Evolutionary conservation across 192 early-diverging fungal species (phyloP), one percentile per base, ranked within the genome.

Genomic region (Mortierella antarctica): DNA sequence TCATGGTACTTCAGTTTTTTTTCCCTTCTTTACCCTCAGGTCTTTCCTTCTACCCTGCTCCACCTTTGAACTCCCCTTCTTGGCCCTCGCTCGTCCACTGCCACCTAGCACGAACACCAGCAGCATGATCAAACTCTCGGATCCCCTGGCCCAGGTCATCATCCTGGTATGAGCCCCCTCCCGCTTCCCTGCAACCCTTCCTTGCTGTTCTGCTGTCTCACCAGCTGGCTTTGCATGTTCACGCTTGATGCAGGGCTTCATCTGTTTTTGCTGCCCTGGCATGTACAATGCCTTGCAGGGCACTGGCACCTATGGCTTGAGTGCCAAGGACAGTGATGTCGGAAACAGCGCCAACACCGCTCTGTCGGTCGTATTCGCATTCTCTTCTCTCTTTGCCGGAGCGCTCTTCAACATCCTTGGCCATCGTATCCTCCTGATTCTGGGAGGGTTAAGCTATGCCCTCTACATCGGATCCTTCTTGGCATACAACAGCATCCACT

Each of bases 201-300:
- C n/a, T 9, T 60, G 12, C 20, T 46, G 13, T 40, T 44, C 45
- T 62, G 7, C 18, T 18, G 17, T 40, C 0, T 54, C 9, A 39
- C 54, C 12, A 12, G 9, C 21, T 21, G 18, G 11, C 8, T 31
- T 20, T 57, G 8, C 20, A 20, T 52, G 51, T 45, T 45, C 39
- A 17, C 89, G 65, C 73, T 17, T 23, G 10, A 39, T 90, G 69
- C 84, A 92, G 53, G 89, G 91, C 55, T 86, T 94, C 56, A 87
- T 94, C 50, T 92, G 91, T 70, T 94, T 94, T 85, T 88, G 89
- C 54, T 92, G 93, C 64, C 93, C 93, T 17, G 93, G 93, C 62
- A 94, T 94, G 92, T 94, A 90, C 83, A 89, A 89, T 60, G 86
- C 88, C 73, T 62, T 89, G 39, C 82, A 82, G 62, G 84, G 84